Evolutionary conservation across 2,329 filamentous ascomycete species (phyloP), one percentile per base, ranked within the genome.

Genomic region (Epichloe coenophiala): DNA sequence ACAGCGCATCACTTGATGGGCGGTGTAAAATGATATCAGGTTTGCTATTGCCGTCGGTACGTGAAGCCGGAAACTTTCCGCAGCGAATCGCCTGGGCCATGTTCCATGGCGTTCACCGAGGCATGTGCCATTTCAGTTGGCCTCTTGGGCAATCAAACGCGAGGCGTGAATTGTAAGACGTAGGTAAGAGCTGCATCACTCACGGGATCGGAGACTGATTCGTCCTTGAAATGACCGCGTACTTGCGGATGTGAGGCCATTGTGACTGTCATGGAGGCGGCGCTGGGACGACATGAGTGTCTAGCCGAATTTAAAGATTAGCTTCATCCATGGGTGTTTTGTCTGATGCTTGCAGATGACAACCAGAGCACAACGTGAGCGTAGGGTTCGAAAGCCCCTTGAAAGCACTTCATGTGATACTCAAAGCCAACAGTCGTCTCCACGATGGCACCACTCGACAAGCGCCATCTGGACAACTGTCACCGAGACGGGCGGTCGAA

Each of bases 181-280:
- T 9, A 27, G 23, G 23, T 27, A 51, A 40, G 45, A 52, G 50
- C 33, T 47, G 41, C 6, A 33, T 3, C 39, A 56, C 55, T 53
- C 48, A 57, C 55, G 3, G 54, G 11, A 42, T 57, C 54, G 27
- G 54, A 45, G 9, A 51, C 49, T 11, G 50, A 17, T 36, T 57
- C 55, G 8, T 56, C 54, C 35, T 57, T 57, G 49, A 55, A 55
- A 15, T 57, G 52, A 13, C 55, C 51, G 52, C 55, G 55, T 47
- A 52, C 52, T 38, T 55, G 55, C 49, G 54, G 54, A 46, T 57
- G 54, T n/a, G 55, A 51, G 36, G 55, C 39, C 55, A 57, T 57
- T 27, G 55, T 36, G 38, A 55, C 55, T 12, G 54, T 57, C 55
- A 54, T 54, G 17, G 49, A 51, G 33, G 40, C 45, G 48, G 36